Conservation (phyloP, 441 rosid species). For the Manihot esculenta region DNA sequence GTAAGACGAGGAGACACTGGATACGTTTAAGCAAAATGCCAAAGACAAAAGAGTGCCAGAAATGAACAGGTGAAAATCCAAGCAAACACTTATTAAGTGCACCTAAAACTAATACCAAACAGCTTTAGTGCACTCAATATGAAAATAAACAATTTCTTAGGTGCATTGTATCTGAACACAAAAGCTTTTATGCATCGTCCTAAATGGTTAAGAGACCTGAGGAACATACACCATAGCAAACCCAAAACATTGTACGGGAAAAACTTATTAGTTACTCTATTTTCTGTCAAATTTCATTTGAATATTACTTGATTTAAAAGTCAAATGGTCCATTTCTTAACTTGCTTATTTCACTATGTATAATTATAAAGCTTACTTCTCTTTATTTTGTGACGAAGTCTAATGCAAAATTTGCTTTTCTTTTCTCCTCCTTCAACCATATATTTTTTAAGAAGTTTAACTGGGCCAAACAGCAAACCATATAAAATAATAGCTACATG, state of each 20-base stretch:
- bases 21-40: conserved; percentile 11
- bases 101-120: too few relatives aligned
- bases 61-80: not conserved
- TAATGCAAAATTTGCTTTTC: too few relatives aligned
- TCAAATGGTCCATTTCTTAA: not conserved
- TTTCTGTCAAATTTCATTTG: not conserved
- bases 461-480: too few relatives aligned
- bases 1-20: not conserved
- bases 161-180: not conserved
- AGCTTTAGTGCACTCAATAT: not conserved
- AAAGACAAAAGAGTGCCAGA: not conserved
- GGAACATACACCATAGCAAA: not conserved
- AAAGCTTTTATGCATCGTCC: too few relatives aligned
- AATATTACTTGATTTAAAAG: not conserved
- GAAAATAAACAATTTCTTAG: not conserved
- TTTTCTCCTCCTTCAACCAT: too few relatives aligned
- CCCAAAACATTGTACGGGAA: not conserved
- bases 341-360: not conserved
- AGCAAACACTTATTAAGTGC: too few relatives aligned
- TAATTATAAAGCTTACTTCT: too few relatives aligned
- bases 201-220: not conserved
- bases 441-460: too few relatives aligned
- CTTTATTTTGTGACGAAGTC: too few relatives aligned
- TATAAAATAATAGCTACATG: too few relatives aligned
- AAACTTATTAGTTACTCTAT: not conserved